A percentile compares a stretch with the other conserved stretches of the same genome.
Conservation (phyloP, 805 yeast genomes). For the Lipomyces orientalis region DNA sequence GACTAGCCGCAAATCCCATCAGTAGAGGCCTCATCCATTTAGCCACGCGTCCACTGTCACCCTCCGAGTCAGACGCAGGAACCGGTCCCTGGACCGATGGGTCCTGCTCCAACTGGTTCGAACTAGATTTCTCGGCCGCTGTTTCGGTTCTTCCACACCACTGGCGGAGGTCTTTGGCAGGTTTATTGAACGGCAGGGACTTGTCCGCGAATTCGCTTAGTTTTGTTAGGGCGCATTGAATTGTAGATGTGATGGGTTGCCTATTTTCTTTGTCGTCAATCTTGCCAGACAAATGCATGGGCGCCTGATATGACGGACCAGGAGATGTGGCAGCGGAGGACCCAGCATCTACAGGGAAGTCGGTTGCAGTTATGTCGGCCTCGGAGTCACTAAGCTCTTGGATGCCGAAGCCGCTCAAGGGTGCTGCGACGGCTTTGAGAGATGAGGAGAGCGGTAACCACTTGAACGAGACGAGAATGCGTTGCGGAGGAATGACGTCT, state of each 20-base stretch:
- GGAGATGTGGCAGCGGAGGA: not conserved
- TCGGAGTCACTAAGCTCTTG: not conserved
- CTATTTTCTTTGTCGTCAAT: not conserved
- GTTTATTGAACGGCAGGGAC: not conserved
- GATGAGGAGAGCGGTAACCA: not conserved
- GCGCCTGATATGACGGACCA: not conserved
- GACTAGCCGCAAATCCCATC: slow-evolving; percentile 3
- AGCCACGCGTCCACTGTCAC: not conserved
- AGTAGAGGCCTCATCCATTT: not conserved
- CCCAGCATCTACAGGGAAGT: not conserved
- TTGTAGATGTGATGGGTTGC: not conserved
- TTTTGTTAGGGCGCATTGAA: not conserved
- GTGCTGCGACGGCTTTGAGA: not conserved
- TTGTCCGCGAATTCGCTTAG: not conserved
- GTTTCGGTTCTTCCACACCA: not conserved
- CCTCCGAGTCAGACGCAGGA: not conserved
- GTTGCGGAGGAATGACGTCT: slow-evolving; percentile 3
- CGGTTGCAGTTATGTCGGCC: slow-evolving; percentile 2
- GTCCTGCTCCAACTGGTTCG: not conserved
- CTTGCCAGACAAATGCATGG: not conserved
- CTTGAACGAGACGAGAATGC: slow-evolving; percentile 1
- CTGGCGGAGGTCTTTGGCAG: not conserved
- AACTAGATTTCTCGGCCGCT: not conserved
- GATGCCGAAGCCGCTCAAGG: not conserved
- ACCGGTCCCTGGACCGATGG: not conserved